Evolutionary conservation across 1,284 basidiomycete species (phyloP), one percentile per base, ranked within the genome.

Genomic region (Moesziomyces antarcticus): DNA sequence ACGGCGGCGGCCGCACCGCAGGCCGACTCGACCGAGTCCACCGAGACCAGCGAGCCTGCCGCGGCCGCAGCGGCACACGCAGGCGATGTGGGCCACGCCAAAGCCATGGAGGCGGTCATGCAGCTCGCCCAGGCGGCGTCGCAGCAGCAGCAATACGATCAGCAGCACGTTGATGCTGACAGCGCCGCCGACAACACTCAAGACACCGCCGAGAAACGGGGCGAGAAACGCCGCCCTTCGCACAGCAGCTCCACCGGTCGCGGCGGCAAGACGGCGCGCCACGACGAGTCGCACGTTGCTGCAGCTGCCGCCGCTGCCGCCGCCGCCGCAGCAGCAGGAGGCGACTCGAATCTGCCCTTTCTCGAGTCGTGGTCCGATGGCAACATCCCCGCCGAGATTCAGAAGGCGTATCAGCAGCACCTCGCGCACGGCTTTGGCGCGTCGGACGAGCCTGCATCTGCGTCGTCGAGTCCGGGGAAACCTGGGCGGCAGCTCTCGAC

Each of bases 401-500:
- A 73, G 30, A 62, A 73, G 21, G 64, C 58, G 6, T 73, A 73
- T 40, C 71, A 73, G 46, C 65, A 73, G 37, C 65, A 73, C 22
- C 61, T 69, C 2, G 71, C 65, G 3, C 51, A 59, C 35, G 41
- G 18, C 16, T 40, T 40, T 40, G 37, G 37, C 6, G 18, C n/a
- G 50, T 4, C 7, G 52, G 18, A 53, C 13, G 50, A 42, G 46
- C 18, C 30, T 21, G 27, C 21, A 24, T 27, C n/a, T 7, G 21
- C 20, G 22, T 30, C 16, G 21, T 30, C 35, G 40, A 24, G 43
- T 22, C 30, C 43, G 18, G 48, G 42, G 44, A 74, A 74, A 50
- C 58, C 66, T 14, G 65, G 67, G 0, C 72, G 78, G 18, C 69
- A 74, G 30, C 70, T 82, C 10, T 68, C 58, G 41, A 78, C 73